Evolutionary conservation across 2,329 filamentous ascomycete genomes (phyloP).

Genomic region (Phialophora verrucosa): DNA sequence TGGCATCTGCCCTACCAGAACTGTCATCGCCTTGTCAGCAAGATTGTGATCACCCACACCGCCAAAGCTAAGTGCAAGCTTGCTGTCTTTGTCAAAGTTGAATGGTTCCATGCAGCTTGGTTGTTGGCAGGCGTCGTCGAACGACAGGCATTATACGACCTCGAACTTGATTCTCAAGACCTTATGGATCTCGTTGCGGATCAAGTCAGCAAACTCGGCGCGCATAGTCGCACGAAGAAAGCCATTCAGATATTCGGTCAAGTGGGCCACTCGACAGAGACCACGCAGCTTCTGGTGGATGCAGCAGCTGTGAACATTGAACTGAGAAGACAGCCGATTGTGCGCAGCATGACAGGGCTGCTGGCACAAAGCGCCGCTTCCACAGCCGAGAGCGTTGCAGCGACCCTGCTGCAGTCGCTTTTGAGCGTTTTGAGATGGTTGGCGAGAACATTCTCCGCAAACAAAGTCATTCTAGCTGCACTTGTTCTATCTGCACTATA

Average conservation of each 20-base stretch:
- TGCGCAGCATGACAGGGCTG: conserved; percentile 69
- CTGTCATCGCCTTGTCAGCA: conserved; percentile 81
- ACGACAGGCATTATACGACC: conserved; percentile 73
- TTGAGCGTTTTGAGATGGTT: conserved; percentile 69
- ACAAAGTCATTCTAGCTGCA: conserved; percentile 73
- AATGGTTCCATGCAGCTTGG: conserved; percentile 74
- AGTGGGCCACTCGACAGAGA: conserved; percentile 56
- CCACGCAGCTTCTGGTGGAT: conserved; percentile 52
- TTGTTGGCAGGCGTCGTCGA: conserved; percentile 55
- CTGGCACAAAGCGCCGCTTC: conserved; percentile 74
- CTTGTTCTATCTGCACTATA: conserved; percentile 71
- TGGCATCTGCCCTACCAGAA: conserved; percentile 87
- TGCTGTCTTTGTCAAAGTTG: conserved; percentile 83
- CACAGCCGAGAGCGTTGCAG: conserved; percentile 74
- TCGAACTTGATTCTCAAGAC: conserved; percentile 56
- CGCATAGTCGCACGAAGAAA: conserved; percentile 55
- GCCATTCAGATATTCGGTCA: conserved; percentile 57
- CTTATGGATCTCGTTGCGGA: conserved; percentile 57
- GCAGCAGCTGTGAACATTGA: conserved; percentile 59
- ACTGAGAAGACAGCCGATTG: conserved; percentile 46
- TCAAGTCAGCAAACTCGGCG: conserved; percentile 54
- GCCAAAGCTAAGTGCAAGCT: conserved; percentile 92
- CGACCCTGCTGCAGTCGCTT: conserved; percentile 77
- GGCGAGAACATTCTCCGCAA: conserved; percentile 71
- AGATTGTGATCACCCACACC: conserved; percentile 91